phyloP scores from a whole-genome alignment of 108 stramenopile genomes.

The Stephanodiscus minutulus region DNA sequence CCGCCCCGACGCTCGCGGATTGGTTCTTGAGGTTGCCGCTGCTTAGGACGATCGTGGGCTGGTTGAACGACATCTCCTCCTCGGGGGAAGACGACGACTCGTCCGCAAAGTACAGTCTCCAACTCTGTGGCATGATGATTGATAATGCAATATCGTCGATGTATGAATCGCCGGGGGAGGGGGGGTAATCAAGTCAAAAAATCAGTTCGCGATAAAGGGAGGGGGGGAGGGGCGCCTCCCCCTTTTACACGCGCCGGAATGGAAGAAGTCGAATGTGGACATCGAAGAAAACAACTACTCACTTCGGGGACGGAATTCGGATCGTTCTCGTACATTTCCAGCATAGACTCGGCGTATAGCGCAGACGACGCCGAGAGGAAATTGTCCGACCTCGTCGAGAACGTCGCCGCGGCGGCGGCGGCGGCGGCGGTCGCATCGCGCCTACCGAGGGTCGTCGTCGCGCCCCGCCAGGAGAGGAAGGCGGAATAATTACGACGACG shows the following conservation, averaged over 20 bases:
- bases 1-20: constrained; percentile 15
- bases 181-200: no score
- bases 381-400: constrained; percentile 48
- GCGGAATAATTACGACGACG: neutral
- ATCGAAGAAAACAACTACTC: constrained; percentile 44
- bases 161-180: neutral
- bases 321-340: constrained; percentile 68
- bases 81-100: neutral
- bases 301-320: constrained; percentile 77
- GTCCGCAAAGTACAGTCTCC: constrained; percentile 46
- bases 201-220: neutral
- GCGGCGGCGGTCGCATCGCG: neutral
- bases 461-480: neutral
- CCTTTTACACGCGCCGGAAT: no score
- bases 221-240: constrained; percentile 24
- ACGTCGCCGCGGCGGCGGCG: neutral
- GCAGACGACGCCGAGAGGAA: constrained; percentile 76
- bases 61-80: constrained; percentile 26
- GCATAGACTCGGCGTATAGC: constrained; percentile 89
- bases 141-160: neutral
- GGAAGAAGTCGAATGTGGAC: constrained; percentile 26
- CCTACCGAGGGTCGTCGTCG: neutral
- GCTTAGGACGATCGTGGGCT: constrained; percentile 41
- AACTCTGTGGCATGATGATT: constrained; percentile 1
- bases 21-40: constrained; percentile 18